Base-by-base conservation (phyloP, 2,329 filamentous ascomycete species). In the Cyphellophora attinorum region DNA sequence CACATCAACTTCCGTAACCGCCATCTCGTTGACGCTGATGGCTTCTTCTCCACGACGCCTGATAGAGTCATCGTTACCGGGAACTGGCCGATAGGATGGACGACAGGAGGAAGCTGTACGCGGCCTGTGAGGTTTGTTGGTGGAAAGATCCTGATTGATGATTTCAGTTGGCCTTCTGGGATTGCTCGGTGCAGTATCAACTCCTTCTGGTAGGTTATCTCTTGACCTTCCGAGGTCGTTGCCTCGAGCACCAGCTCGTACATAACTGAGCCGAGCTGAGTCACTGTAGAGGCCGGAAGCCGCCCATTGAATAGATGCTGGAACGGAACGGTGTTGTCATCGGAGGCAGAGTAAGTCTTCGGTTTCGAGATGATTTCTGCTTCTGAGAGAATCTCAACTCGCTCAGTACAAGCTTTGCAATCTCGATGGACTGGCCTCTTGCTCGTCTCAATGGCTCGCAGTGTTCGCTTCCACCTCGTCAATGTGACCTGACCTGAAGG, bases 121-220 rank as follows among this genome's bases (percentile, higher is more conserved):
- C 79, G 80, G 39, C 85, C 83, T 47, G 85, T 88, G 51, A 98
- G 79, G 61, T 93, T 91, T 47, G 91, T 98, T 0, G 91, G 89
- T 31, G 89, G 91, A 62, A 98, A 98, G 53, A 96, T 83, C 52
- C 89, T 85, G 43, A 94, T 79, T 11, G 84, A 93, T 60, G 88
- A 80, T 61, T 93, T 89, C 41, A 93, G 85, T 34, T 74, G 70
- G 31, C 85, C 82, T 3, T 84, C 76, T 34, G 81, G 70, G 16
- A 96, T 74, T 19, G 86, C 82, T 42, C 89, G 83, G 62, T 80
- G 80, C 47, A 96, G 72, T 36, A 78, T 68, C 29, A 96, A 66
- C 6, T 72, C 71, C 50, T 77, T 75, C 42, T 74, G 71, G 51
- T 85, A 74, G 47, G 70, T 75, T 52, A 84, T 69, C 39, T 69